Evolutionary conservation across 345 rosid genomes (phyloP).

Genomic region (Brassica napus): Da-Ae NC_063448.1:44090501-44091000

Average conservation of each 20-base stretch:
- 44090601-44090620: background rate
- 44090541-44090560: no score
- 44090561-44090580: no score
- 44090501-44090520: no score
- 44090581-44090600: background rate
- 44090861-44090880: slow-evolving; percentile 21
- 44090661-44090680: background rate
- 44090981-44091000: slow-evolving; percentile 33
- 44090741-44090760: background rate
- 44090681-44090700: background rate
- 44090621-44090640: background rate
- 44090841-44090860: slow-evolving; percentile 1
- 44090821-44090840: slow-evolving; percentile 23
- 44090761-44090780: slow-evolving; percentile 15
- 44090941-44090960: background rate
- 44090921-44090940: background rate
- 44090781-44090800: background rate
- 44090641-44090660: background rate
- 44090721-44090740: background rate
- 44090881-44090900: slow-evolving; percentile 16
- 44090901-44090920: slow-evolving; percentile 26
- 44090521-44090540: no score
- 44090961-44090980: slow-evolving; percentile 26
- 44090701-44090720: background rate
- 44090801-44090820: slow-evolving; percentile 1